Conservation (phyloP, 805 yeast genomes). For the Blastobotrys chiropterorum region DNA sequence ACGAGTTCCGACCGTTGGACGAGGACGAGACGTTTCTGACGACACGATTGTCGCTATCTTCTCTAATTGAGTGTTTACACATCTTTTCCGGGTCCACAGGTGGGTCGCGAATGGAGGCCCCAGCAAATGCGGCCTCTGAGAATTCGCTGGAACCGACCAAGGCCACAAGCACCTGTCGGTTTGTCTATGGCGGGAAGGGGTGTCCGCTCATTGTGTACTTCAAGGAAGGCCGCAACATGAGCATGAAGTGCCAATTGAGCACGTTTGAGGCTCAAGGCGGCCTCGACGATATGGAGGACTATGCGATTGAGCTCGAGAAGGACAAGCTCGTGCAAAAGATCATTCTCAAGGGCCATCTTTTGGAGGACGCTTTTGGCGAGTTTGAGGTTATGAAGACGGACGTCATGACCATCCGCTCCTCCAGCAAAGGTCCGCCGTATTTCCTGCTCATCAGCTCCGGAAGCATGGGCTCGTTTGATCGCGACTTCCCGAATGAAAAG, state of each 20-base stretch:
- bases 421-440: conserved; percentile 31
- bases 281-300: conserved; percentile 27
- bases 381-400: conserved; percentile 49
- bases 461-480: conserved; percentile 65
- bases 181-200: conserved; percentile 45
- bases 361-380: conserved; percentile 51
- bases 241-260: conserved; percentile 51
- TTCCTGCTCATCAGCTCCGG: conserved; percentile 60
- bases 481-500: conserved; percentile 58
- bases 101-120: too few relatives aligned
- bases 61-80: conserved; percentile 23
- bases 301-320: conserved; percentile 37
- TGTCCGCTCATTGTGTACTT: conserved; percentile 50
- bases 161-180: conserved; percentile 26
- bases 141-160: not conserved
- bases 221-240: conserved; percentile 45
- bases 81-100: conserved; percentile 16
- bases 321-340: conserved; percentile 44
- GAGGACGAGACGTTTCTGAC: conserved; percentile 9
- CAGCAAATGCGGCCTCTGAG: not conserved
- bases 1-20: conserved; percentile 12
- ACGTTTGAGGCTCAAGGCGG: conserved; percentile 36
- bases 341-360: conserved; percentile 45
- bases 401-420: conserved; percentile 37
- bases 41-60: conserved; percentile 14